Base-by-base conservation (phyloP, 768 basidiomycete species). In the Saitozyma podzolica region DNA sequence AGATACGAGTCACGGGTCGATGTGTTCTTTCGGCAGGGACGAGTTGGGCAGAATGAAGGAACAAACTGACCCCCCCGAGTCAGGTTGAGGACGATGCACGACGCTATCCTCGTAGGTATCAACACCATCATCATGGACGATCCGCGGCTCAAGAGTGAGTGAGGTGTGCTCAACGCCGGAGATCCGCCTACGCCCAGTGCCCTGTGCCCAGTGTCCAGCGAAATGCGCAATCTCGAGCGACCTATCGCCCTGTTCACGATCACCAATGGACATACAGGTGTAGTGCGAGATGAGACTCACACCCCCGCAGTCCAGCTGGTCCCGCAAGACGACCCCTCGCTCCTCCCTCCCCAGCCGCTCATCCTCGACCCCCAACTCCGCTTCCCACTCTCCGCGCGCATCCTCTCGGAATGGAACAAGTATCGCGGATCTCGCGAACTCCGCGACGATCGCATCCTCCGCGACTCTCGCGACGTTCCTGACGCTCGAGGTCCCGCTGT, bases 31-130 rank as follows among this genome's bases (percentile, higher is more conserved):
- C 29, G 29, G 29, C 29, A 29, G 29, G 5, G 29, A 29, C 29
- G 29, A 29, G 29, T 29, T 29, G 29, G 29, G 29, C 29, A 29
- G 29, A 29, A 29, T 29, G 29, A 5, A 29, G 29, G 29, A n/a
- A 19, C 29, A 45, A 7, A 50, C 61, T 62, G 54, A 62, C 40
- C 11, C 37, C 37, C 16, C 7, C 11, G 10, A 11, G 4, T 17
- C 66, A 95, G 93, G 87, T 86, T 98, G 86, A 83, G 95, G 65
- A 84, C 91, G 0, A 85, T 91, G 84, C 95, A 98, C 80, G 91
- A 96, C 71, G 92, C 85, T 9, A 97, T 99, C 63, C 81, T 99
- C 13, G 84, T 99, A 50, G 95, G 95, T 2, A 85, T 93, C 43
- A 90, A 89, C 8, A 98, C 95, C 0, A 87, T 91, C 19, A 80